These are phyloP conservation scores for Lasiosphaeria hispida DNA, from an alignment of 495 filamentous ascomycete species.

Conservation along the genomic window DNA sequence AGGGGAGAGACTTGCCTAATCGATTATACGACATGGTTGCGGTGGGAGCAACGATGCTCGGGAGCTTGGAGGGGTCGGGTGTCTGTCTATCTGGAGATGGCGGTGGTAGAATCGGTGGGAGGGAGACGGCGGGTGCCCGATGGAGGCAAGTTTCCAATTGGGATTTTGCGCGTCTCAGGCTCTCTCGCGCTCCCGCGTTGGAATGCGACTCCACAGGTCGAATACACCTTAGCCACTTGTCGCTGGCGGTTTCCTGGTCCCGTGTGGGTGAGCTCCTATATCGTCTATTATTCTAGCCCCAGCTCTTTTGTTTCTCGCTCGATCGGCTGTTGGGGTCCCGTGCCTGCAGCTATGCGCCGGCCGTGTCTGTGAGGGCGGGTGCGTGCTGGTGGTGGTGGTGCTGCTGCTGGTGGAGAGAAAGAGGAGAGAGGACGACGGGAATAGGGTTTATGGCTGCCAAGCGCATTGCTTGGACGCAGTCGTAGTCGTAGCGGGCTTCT, in stretches of 20 bases:
- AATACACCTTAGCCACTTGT: neutral
- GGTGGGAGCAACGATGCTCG: neutral
- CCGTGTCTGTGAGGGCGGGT: too few species aligned
- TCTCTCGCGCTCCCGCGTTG: neutral
- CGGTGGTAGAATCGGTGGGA: too few species aligned
- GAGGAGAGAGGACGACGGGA: neutral
- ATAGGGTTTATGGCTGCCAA: neutral
- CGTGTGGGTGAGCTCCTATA: too few species aligned
- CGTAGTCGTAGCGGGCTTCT: conserved; percentile 9
- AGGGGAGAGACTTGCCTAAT: conserved; percentile 56
- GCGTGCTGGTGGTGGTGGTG: too few species aligned
- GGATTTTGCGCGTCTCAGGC: conserved; percentile 2
- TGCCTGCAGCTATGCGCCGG: neutral
- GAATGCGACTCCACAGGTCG: neutral
- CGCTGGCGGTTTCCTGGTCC: neutral
- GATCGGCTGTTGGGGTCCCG: too few species aligned
- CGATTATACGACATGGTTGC: conserved; percentile 67
- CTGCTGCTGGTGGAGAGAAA: neutral
- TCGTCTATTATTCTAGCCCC: too few species aligned
- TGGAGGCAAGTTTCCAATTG: neutral
- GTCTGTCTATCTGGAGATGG: too few species aligned
- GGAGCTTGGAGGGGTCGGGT: neutral
- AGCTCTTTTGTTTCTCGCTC: too few species aligned
- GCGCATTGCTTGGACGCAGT: conserved; percentile 18
- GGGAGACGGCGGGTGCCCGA: too few species aligned